Evolutionary conservation across 2,329 filamentous ascomycete species (phyloP).

Genomic region (Lachnellula arida): DNA sequence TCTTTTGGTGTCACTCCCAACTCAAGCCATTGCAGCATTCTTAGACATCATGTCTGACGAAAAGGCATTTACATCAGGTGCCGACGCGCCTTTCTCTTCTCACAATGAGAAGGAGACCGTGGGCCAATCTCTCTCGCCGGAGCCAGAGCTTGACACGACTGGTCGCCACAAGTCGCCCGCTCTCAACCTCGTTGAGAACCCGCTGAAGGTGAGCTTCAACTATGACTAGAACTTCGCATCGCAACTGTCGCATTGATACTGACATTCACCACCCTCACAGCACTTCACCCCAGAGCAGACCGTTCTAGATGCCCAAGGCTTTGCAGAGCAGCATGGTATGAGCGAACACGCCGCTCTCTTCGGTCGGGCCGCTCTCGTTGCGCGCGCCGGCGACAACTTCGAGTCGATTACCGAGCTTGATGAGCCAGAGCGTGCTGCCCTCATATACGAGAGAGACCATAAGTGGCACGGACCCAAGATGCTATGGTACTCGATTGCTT

Average conservation of each 20-base stretch:
- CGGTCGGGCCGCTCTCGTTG: slow-evolving; percentile 52
- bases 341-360: slow-evolving; percentile 54
- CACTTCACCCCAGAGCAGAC: slow-evolving; percentile 38
- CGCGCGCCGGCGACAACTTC: slow-evolving; percentile 28
- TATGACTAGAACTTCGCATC: slow-evolving; percentile 13
- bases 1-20: no score
- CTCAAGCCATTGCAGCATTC: no score
- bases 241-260: slow-evolving; percentile 14
- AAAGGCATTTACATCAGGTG: no score
- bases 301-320: slow-evolving; percentile 44
- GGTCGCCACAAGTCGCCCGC: slow-evolving; percentile 11
- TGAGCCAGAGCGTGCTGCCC: slow-evolving; percentile 33
- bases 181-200: slow-evolving; percentile 19
- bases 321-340: slow-evolving; percentile 55
- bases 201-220: slow-evolving; percentile 28
- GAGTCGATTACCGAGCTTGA: slow-evolving; percentile 21
- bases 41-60: no score
- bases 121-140: no score
- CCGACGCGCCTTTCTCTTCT: no score
- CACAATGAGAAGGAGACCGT: no score
- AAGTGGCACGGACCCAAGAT: slow-evolving; percentile 60
- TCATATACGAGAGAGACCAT: slow-evolving; percentile 53
- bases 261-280: slow-evolving; percentile 34
- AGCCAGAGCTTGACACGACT: no score
- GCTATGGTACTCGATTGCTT: slow-evolving; percentile 61